Evolutionary conservation across 192 early-diverging fungal genomes (phyloP), one percentile per base, ranked within the genome.

Genomic region (Paraglomus brasilianum): DNA sequence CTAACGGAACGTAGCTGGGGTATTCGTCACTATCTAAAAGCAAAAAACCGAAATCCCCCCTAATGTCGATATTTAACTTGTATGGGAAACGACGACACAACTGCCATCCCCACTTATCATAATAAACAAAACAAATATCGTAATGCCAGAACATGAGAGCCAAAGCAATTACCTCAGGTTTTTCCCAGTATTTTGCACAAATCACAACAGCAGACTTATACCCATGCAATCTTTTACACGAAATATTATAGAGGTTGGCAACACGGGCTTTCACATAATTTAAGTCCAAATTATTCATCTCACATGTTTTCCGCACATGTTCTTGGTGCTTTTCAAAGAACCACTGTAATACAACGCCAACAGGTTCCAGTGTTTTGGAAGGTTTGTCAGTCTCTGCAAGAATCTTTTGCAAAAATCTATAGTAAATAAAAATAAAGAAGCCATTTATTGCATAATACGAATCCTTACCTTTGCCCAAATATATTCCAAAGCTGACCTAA

Each of bases 371-470:
- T 5, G n/a, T 13, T 39, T 22, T 30, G 6, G n/a, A 30, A 58
- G 8, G 24, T 58, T 58, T 30, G 8, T 58, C 40, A 39, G 30
- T 39, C 13, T 58, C 5, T 8, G 56, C 30, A 58, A 39, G 8
- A 58, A 58, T 30, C 56, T 58, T 39, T 58, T 58, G 38, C 24
- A 58, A 39, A 58, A 58, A 30, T 9, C 8, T 5, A 5, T 58
- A 58, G 40, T 58, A 58, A 39, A 58, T 58, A 58, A 58, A 58
- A 58, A 39, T n/a, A 58, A 58, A 58, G 40, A 58, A 24, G 22
- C 8, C 5, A n/a, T 39, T 58, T 58, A 30, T 58, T 22, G 5
- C 56, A 58, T n/a, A n/a, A n/a, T n/a, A 39, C 15, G 40, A 58
- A 58, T 15, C 30, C 8, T 58, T 58, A 30, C 56, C 56, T 39